Base-by-base conservation (phyloP, 108 stramenopile genomes). In the Nitzschia sp. region DNA sequence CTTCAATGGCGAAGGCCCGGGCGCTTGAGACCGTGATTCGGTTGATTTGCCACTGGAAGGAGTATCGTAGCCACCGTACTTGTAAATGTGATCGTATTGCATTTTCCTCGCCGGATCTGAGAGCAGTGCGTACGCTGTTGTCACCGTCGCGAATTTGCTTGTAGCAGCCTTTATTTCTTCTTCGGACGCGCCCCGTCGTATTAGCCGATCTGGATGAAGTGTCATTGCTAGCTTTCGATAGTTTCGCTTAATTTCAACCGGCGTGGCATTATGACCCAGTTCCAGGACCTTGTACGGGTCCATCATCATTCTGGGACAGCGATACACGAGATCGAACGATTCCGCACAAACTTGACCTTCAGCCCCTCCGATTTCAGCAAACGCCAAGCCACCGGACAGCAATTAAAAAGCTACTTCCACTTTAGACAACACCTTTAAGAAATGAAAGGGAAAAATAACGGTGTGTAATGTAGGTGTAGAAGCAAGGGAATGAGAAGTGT, bases 131-230 rank as follows among this genome's bases (percentile, higher is more conserved):
- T 95, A 94, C 23, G 94, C 96, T 48, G 91, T 85, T 19, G 74
- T 66, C 24, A 94, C 82, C 27, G 89, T 70, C 34, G 89, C 82
- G 64, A 96, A 96, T 31, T 47, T 64, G 19, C 33, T 32, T 8
- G 49, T 29, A 13, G 29, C 30, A 8, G 8, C 29, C 2, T 65
- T 4, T 11, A 65, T 32, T 19, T 65, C 64, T 24, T 51, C 31
- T 51, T 68, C 24, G 1, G 67, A 29, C 0, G 73, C 66, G 59
- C 93, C 92, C 59, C n/a, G 29, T 2, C 54, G 42, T 1, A 19
- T 25, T 3, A 55, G 45, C 68, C 96, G 96, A 77, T 98, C 97
- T 25, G 97, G 97, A 61, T 98, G 97, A 42, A 88, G 85, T 56
- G 93, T 93, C 36, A 96, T 69, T 34, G 88, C 84, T 11, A 88